These are phyloP conservation scores for Aspergillus candidus DNA, from an alignment of 2,329 filamentous ascomycete genomes.

Conservation along the genomic window DNA sequence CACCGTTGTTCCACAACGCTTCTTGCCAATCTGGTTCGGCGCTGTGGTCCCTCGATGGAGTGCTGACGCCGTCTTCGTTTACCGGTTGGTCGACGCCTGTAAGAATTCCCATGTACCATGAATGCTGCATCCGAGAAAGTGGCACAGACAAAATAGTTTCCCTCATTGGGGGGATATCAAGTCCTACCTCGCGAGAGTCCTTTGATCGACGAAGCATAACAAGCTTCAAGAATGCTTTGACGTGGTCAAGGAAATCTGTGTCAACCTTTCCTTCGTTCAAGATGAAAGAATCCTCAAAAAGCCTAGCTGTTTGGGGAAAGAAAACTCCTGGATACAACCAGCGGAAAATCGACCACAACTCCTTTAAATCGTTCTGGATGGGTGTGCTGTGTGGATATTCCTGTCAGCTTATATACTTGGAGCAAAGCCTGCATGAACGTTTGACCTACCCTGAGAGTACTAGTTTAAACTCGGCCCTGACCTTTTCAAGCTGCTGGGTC, in stretches of 20 bases:
- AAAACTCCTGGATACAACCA: conserved; percentile 58
- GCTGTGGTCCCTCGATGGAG: background rate
- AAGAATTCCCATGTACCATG: conserved; percentile 54
- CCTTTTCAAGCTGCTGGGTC: conserved; percentile 36
- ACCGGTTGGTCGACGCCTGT: conserved; percentile 49
- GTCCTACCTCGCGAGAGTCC: conserved; percentile 47
- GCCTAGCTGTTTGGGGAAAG: conserved; percentile 42
- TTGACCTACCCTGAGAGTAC: conserved; percentile 42
- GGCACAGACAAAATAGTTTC: conserved; percentile 54
- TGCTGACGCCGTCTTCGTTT: conserved; percentile 7
- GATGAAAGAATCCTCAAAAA: conserved; percentile 54
- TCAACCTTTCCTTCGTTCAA: conserved; percentile 50
- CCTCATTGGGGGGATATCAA: conserved; percentile 51
- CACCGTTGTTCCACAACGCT: no score
- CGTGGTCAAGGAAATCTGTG: conserved; percentile 47
- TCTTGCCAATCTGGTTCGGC: background rate
- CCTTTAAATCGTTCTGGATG: conserved; percentile 53
- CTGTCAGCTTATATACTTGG: background rate
- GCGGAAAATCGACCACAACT: conserved; percentile 53
- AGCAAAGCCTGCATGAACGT: background rate
- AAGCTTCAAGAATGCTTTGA: conserved; percentile 48
- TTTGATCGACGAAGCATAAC: conserved; percentile 58
- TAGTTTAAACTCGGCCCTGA: conserved; percentile 45
- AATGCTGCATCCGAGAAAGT: conserved; percentile 52
- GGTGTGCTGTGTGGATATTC: conserved; percentile 38